phyloP scores from a whole-genome alignment of 2,329 filamentous ascomycete species.

The Tympanopsis confertula region DNA sequence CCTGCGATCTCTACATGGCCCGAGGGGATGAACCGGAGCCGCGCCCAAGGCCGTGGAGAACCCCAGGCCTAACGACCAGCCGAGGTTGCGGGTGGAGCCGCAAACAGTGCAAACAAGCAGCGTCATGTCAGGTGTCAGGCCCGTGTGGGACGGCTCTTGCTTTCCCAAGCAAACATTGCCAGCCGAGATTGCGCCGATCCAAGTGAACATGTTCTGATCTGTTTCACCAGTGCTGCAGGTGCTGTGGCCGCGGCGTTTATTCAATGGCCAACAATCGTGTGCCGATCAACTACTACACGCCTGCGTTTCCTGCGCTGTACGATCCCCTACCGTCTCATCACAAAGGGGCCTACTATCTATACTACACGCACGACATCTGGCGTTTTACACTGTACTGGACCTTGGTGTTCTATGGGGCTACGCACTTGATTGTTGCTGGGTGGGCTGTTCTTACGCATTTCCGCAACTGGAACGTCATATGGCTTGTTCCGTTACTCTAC shows the following conservation, averaged over 20 bases:
- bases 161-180: too few relatives aligned
- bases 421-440: slow-evolving; percentile 46
- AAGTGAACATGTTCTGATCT: too few relatives aligned
- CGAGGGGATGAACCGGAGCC: too few relatives aligned
- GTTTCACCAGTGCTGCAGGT: too few relatives aligned
- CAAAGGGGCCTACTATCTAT: slow-evolving; percentile 35
- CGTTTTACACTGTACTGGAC: slow-evolving; percentile 63
- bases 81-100: not conserved
- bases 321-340: slow-evolving; percentile 37
- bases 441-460: slow-evolving; percentile 50
- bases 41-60: not conserved
- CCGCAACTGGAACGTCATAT: slow-evolving; percentile 24
- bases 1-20: too few relatives aligned
- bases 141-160: too few relatives aligned
- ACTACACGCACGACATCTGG: slow-evolving; percentile 53
- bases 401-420: slow-evolving; percentile 47
- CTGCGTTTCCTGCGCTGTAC: slow-evolving; percentile 58
- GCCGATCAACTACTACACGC: slow-evolving; percentile 40
- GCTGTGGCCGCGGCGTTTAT: too few relatives aligned
- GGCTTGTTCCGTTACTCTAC: slow-evolving; percentile 50
- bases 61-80: not conserved
- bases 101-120: slow-evolving; percentile 1
- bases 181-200: too few relatives aligned
- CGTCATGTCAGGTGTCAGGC: too few relatives aligned
- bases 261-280: slow-evolving; percentile 10